These are phyloP conservation scores for Heliamphora pulchella DNA, from an alignment of 179 eudicot species.

Conservation along the genomic window DNA sequence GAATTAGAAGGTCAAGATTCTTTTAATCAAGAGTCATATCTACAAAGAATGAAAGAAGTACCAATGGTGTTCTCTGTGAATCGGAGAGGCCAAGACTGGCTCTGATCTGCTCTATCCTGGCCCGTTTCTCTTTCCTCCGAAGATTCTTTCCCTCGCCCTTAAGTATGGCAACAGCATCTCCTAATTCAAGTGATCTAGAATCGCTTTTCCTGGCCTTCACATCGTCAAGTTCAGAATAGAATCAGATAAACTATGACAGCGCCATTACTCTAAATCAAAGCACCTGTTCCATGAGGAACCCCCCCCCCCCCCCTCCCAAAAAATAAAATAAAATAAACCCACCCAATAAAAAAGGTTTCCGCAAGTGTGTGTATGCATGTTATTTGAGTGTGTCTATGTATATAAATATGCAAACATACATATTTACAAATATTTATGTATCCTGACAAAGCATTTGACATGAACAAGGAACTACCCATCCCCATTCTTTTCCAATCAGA, in stretches of 20 bases:
- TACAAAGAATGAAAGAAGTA: slow-evolving; percentile 26
- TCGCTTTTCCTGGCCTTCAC: slow-evolving; percentile 42
- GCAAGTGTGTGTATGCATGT: not conserved
- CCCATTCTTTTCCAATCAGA: no score
- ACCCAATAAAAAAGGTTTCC: not conserved
- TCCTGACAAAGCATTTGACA: not conserved
- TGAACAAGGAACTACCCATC: not conserved
- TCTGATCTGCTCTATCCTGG: slow-evolving; percentile 87
- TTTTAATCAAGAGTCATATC: not conserved
- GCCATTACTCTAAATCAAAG: not conserved
- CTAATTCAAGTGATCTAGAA: slow-evolving; percentile 41
- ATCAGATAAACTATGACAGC: not conserved
- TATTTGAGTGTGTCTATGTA: not conserved
- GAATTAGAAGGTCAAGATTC: not conserved
- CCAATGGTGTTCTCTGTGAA: slow-evolving; percentile 81
- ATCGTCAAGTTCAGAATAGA: slow-evolving; percentile 12
- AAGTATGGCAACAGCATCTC: slow-evolving; percentile 83
- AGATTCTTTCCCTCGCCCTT: slow-evolving; percentile 74
- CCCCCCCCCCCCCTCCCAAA: not conserved
- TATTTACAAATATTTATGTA: not conserved
- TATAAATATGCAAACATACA: no score
- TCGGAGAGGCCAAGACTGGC: slow-evolving; percentile 97
- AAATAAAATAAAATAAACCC: not conserved
- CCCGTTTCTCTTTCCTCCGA: slow-evolving; percentile 89
- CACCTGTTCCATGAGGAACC: not conserved